Evolutionary conservation across 2,329 filamentous ascomycete species (phyloP).

Genomic region (Monosporascus sp.): DNA sequence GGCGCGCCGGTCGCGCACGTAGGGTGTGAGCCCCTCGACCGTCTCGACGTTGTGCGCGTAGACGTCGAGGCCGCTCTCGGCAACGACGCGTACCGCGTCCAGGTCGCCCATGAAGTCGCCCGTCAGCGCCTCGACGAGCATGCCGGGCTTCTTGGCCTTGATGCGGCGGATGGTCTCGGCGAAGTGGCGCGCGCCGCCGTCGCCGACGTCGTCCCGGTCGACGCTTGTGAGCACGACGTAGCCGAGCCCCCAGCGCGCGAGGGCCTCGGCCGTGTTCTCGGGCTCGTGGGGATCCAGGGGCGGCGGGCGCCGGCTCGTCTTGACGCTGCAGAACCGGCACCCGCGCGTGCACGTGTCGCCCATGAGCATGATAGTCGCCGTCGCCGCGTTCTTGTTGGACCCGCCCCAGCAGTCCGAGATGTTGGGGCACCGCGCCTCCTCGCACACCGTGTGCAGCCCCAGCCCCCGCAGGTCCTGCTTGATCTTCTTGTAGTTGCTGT

Average conservation of each 20-base stretch:
- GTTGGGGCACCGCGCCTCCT: slow-evolving; percentile 95
- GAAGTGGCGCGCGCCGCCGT: slow-evolving; percentile 85
- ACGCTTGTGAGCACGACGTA: slow-evolving; percentile 94
- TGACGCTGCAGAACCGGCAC: slow-evolving; percentile 95
- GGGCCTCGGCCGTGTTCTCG: slow-evolving; percentile 90
- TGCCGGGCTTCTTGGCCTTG: slow-evolving; percentile 72
- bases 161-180: slow-evolving; percentile 92
- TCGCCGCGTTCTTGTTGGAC: slow-evolving; percentile 79
- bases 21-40: slow-evolving; percentile 81
- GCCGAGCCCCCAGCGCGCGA: slow-evolving; percentile 87
- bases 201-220: slow-evolving; percentile 84
- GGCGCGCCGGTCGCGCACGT: slow-evolving; percentile 82
- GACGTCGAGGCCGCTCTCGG: slow-evolving; percentile 84
- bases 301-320: slow-evolving; percentile 70
- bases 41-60: slow-evolving; percentile 98
- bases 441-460: slow-evolving; percentile 90
- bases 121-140: slow-evolving; percentile 79
- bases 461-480: slow-evolving; percentile 88
- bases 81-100: slow-evolving; percentile 82
- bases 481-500: slow-evolving; percentile 84
- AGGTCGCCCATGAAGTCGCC: slow-evolving; percentile 83
- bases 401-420: slow-evolving; percentile 98
- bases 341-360: slow-evolving; percentile 96
- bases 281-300: slow-evolving; percentile 94
- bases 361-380: slow-evolving; percentile 99